These are phyloP conservation scores for Podila horticola DNA, from an alignment of 192 early-diverging fungal genomes.

Conservation along the genomic window DNA sequence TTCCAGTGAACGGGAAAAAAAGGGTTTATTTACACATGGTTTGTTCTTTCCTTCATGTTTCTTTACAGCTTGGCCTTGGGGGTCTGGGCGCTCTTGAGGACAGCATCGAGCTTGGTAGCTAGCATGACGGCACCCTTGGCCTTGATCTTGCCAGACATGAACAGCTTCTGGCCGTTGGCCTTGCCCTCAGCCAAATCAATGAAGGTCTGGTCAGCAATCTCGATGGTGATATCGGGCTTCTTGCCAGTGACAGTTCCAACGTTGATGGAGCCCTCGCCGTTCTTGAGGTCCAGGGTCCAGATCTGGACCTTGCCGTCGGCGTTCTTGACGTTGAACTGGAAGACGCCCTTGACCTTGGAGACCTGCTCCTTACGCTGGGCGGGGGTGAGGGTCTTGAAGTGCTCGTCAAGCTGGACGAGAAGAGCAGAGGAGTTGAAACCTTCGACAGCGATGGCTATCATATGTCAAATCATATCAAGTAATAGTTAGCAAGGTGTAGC, in stretches of 20 bases:
- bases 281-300: conserved; percentile 86
- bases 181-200: conserved; percentile 84
- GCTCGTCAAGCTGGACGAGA: conserved; percentile 72
- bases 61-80: conserved; percentile 72
- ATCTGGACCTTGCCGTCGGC: conserved; percentile 69
- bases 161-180: conserved; percentile 90
- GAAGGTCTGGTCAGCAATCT: conserved; percentile 83
- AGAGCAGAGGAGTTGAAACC: conserved; percentile 84
- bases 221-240: conserved; percentile 79
- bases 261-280: conserved; percentile 59
- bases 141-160: conserved; percentile 94
- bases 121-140: conserved; percentile 79
- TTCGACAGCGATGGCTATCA: conserved; percentile 22
- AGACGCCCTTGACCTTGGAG: conserved; percentile 84
- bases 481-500: too few species aligned
- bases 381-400: conserved; percentile 65
- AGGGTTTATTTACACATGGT: too few species aligned
- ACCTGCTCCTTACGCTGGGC: conserved; percentile 70
- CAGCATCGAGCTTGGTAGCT: conserved; percentile 75
- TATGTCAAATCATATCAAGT: neutral
- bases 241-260: conserved; percentile 52
- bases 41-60: neutral
- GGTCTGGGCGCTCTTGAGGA: conserved; percentile 64
- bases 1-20: too few species aligned
- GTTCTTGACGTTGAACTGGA: conserved; percentile 90